Percentiles rank a stretch among this genome's conserved stretches.
These are phyloP conservation scores for Gonium pectorale DNA, from an alignment of 139 green algal species.

Conservation along the genomic window DNA sequence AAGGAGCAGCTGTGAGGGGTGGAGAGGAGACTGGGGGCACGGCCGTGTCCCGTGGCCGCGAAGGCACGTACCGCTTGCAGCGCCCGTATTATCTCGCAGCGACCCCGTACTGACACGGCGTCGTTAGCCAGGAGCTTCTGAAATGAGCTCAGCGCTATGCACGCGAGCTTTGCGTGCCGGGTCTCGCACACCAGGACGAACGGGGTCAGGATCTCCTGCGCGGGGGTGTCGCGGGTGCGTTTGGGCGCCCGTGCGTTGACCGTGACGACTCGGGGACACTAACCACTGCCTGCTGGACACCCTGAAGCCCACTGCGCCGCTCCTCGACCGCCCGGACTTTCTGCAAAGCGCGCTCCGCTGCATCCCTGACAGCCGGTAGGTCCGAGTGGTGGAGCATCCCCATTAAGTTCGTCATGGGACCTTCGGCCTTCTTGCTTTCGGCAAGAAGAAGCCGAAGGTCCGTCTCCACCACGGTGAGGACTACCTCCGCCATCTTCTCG, in stretches of 20 bases:
- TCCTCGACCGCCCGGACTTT: slow-evolving; percentile 60
- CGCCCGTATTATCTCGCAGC: slow-evolving; percentile 65
- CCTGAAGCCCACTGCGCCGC: slow-evolving; percentile 43
- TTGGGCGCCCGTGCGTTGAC: not conserved
- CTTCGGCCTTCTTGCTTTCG: slow-evolving; percentile 72
- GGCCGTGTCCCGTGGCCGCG: too few relatives aligned
- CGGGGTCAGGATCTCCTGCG: slow-evolving; percentile 85
- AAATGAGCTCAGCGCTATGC: slow-evolving; percentile 71
- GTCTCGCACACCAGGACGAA: slow-evolving; percentile 84
- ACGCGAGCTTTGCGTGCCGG: slow-evolving; percentile 76
- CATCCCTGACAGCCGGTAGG: slow-evolving; percentile 78
- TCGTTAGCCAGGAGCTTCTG: slow-evolving; percentile 90
- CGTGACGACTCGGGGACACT: not conserved
- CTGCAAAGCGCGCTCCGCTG: slow-evolving; percentile 73
- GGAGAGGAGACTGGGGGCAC: too few relatives aligned
- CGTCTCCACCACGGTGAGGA: slow-evolving; percentile 65
- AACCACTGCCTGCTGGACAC: slow-evolving; percentile 61
- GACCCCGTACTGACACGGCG: slow-evolving; percentile 66
- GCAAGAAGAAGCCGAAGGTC: slow-evolving; percentile 71
- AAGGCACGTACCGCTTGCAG: slow-evolving; percentile 75
- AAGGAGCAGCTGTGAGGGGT: too few relatives aligned
- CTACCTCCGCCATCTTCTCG: not conserved
- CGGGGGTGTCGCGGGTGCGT: not conserved
- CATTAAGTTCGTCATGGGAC: slow-evolving; percentile 72
- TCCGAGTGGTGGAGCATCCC: slow-evolving; percentile 72